Evolutionary conservation across 2,329 filamentous ascomycete species (phyloP).

Genomic region (Aspergillus terreus): DNA sequence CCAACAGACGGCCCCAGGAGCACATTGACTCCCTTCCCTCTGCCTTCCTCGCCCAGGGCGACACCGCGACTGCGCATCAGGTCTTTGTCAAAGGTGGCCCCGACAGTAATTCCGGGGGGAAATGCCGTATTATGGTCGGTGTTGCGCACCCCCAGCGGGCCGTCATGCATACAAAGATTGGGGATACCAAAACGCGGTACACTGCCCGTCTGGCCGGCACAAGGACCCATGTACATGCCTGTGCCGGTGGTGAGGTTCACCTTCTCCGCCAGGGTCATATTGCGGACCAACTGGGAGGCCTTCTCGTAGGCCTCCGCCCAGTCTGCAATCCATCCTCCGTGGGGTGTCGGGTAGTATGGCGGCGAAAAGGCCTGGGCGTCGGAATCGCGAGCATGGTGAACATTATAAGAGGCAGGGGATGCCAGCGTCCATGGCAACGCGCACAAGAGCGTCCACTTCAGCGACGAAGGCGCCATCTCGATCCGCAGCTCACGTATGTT

Average conservation of each 20-base stretch:
- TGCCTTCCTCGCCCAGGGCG: constrained; percentile 67
- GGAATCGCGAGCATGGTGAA: constrained; percentile 16
- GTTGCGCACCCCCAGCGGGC: constrained; percentile 66
- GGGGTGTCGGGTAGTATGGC: constrained; percentile 70
- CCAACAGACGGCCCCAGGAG: constrained; percentile 69
- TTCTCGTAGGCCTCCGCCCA: constrained; percentile 70
- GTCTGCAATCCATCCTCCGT: constrained; percentile 65
- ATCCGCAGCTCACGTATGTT: no score
- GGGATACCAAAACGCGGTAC: constrained; percentile 68
- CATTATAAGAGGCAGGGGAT: not conserved
- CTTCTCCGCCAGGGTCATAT: constrained; percentile 78
- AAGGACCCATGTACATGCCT: constrained; percentile 69
- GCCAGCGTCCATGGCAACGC: constrained; percentile 8
- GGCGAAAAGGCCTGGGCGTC: constrained; percentile 31
- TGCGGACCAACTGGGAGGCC: constrained; percentile 63
- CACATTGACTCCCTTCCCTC: constrained; percentile 69
- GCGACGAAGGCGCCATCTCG: constrained; percentile 5
- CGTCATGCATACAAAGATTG: constrained; percentile 68
- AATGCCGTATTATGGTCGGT: constrained; percentile 74
- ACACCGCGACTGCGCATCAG: constrained; percentile 66
- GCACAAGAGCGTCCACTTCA: constrained; percentile 2
- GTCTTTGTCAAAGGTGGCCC: constrained; percentile 70
- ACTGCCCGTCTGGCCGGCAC: constrained; percentile 73
- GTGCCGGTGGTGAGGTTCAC: constrained; percentile 71
- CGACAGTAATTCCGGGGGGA: constrained; percentile 72